Evolutionary conservation across 2,329 filamentous ascomycete species (phyloP), one percentile per base, ranked within the genome.

Genomic region (Fusarium sp.): DNA sequence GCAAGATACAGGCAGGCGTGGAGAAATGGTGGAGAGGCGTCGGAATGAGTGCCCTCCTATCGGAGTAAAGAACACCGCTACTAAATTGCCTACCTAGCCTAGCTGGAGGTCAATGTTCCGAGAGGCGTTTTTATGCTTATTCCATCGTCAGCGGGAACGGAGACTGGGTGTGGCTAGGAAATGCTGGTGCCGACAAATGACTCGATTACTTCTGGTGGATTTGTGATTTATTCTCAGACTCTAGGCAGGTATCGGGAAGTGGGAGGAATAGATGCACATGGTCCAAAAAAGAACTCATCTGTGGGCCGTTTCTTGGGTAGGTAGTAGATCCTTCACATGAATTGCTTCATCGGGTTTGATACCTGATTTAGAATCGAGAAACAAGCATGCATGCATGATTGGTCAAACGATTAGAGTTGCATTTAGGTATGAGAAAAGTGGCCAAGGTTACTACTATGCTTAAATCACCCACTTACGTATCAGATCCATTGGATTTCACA

Each of bases 41-140:
- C 57, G 57, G 66, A n/a, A 36, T 17, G 38, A 47, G 6, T 44
- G 34, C 47, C 41, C 63, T 54, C 41, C 66, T 70, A 62, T 71
- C 44, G 67, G 67, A 71, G 50, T 22, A 70, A 57, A 67, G 39
- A 20, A 39, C 24, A 30, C 59, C 47, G 26, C 47, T 52, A 28
- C 32, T 55, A 68, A 44, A 41, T 18, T 34, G 14, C 47, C n/a
- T 64, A 66, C 47, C n/a, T 64, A 66, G 44, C 38, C 20, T 18
- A 47, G 44, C 32, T 30, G 24, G 42, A 47, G 24, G 32, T n/a
- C 58, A 69, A 69, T 50, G 14, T 44, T 28, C 67, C 58, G 44
- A 73, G 50, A 51, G 66, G 70, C 60, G 51, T 44, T 73, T 66
- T 73, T 73, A 73, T 73, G 70, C 70, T 73, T 73, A 73, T 66